Evolutionary conservation across 306 rosid species (phyloP), one percentile per base, ranked within the genome.

Genomic region (Nissolia schottii): DNA sequence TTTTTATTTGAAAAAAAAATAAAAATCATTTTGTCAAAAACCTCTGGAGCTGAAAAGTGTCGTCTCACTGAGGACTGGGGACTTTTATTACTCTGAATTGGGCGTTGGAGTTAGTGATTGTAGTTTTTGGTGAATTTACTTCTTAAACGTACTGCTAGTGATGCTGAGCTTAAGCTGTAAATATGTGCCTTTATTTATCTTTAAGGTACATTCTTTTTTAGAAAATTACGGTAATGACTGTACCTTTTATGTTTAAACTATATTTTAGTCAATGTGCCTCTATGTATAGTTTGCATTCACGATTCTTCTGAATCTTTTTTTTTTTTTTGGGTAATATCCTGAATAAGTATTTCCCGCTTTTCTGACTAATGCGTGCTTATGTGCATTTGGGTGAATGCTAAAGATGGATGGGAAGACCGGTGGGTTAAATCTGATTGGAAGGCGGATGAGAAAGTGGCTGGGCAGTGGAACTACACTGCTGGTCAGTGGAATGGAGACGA

Each of bases 351-450:
- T 7, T 40, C 62, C 28, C 59, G n/a, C 6, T 43, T 61, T 64
- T 24, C 79, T 85, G 11, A 72, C 81, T 46, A 2, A 14, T 64
- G 2, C 6, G 25, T 59, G 49, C 8, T 71, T 43, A 16, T 56
- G n/a, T 66, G 45, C 38, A 29, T 45, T 79, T 49, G 53, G 58
- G 16, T 63, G 57, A 74, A 54, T 81, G 63, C 22, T 78, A 48
- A 25, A 95, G 99, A 88, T 50, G 99, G 96, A 74, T 95, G 99
- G 99, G 96, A 91, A 67, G 89, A 22, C 12, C 86, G 84, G 23
- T 95, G 99, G 99, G 96, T 95, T 62, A 87, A 84, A 83, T 95
- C 99, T 40, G 99, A 91, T 0, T 95, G 99, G 99, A 95, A 91
- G 88, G 88, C 68, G 53, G 99, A 89, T 34, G 97, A 95, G 80